These are phyloP conservation scores for Diaporthe sp. DNA, from an alignment of 2,329 filamentous ascomycete genomes.

Conservation along the genomic window DNA sequence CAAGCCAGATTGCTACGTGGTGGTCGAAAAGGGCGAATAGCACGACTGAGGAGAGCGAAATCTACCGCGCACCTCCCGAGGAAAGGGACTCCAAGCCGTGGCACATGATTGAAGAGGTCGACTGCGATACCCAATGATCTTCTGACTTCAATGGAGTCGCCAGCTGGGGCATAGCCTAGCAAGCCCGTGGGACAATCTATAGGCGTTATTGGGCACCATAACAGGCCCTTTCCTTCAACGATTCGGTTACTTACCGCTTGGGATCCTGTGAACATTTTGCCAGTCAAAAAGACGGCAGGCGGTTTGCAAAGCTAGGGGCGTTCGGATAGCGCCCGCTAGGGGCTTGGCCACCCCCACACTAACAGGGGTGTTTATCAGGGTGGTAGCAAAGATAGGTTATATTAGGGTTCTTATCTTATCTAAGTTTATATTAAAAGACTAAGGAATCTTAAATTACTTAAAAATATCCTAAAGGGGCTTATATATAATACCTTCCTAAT, in stretches of 20 bases:
- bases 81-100: neutral
- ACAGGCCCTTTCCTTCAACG: neutral
- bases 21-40: neutral
- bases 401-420: too few relatives aligned
- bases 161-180: neutral
- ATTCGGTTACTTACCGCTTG: neutral
- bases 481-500: neutral
- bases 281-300: conserved; percentile 16
- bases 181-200: neutral
- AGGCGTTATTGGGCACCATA: neutral
- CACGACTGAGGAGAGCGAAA: neutral
- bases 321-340: conserved; percentile 34
- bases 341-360: conserved; percentile 24
- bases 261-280: conserved; percentile 10
- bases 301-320: conserved; percentile 27
- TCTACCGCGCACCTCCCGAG: neutral
- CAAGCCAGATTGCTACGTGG: neutral
- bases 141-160: neutral
- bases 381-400: too few relatives aligned
- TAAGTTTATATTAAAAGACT: too few relatives aligned
- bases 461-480: too few relatives aligned
- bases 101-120: neutral
- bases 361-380: neutral
- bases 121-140: neutral
- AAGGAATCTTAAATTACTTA: too few relatives aligned